Evolutionary conservation across 2,329 filamentous ascomycete genomes (phyloP).

Genomic region (Monilinia aucupariae): DNA sequence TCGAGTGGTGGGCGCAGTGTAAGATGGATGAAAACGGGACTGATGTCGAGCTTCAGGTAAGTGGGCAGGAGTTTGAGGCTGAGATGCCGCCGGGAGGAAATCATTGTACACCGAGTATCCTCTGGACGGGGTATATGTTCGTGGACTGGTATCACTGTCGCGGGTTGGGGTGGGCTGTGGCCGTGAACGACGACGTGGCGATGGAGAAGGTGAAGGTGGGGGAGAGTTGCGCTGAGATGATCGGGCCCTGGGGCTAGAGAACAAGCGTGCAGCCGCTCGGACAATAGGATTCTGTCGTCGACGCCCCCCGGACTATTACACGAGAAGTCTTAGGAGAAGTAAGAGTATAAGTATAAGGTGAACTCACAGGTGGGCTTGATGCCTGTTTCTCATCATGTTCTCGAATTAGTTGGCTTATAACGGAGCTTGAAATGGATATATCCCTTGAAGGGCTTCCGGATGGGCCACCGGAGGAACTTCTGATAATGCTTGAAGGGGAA

Average conservation of each 20-base stretch:
- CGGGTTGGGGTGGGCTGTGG: constrained; percentile 8
- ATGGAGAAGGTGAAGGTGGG: constrained; percentile 21
- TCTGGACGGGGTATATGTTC: constrained; percentile 28
- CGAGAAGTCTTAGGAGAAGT: not conserved
- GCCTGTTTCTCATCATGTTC: not conserved
- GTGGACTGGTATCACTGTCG: not conserved
- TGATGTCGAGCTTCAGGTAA: constrained; percentile 46
- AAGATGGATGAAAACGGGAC: constrained; percentile 41
- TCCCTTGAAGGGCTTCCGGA: constrained; percentile 4
- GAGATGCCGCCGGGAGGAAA: constrained; percentile 39
- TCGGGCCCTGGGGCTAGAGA: constrained; percentile 20
- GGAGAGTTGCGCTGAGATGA: constrained; percentile 21
- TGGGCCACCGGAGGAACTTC: constrained; percentile 14
- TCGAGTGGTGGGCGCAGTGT: constrained; percentile 40
- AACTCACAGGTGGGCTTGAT: constrained; percentile 11
- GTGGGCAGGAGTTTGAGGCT: constrained; percentile 48
- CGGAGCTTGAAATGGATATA: constrained; percentile 5
- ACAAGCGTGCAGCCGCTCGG: constrained; percentile 18
- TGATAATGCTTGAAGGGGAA: constrained; percentile 18
- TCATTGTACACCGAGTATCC: constrained; percentile 45
- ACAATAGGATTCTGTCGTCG: constrained; percentile 15
- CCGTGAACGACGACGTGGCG: constrained; percentile 18
- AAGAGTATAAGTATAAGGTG: not conserved
- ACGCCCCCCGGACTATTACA: constrained; percentile 14
- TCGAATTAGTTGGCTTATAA: not conserved